Evolutionary conservation across 495 filamentous ascomycete species (phyloP).

Genomic region (Hypoxylon fragiforme): DNA sequence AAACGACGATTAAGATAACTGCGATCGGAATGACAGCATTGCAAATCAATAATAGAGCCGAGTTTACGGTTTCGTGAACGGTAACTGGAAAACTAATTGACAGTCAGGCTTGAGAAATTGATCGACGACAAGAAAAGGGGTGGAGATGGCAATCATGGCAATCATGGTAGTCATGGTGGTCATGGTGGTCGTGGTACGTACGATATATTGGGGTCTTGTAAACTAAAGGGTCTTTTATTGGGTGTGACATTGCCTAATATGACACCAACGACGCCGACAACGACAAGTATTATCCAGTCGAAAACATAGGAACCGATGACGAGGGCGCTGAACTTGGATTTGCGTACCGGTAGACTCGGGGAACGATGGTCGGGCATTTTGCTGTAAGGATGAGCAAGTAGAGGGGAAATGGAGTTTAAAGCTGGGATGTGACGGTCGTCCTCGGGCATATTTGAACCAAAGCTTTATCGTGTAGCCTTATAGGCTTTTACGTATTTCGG

Average conservation of each 20-base stretch:
- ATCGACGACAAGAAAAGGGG: too few species aligned
- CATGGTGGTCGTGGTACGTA: constrained; percentile 36
- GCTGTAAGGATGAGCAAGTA: constrained; percentile 31
- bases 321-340: constrained; percentile 33
- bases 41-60: constrained; percentile 58
- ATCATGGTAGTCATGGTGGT: too few species aligned
- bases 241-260: constrained; percentile 57
- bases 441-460: constrained; percentile 30
- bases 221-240: constrained; percentile 58
- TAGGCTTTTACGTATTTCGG: constrained; percentile 4
- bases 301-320: constrained; percentile 48
- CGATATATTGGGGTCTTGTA: constrained; percentile 50
- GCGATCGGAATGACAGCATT: constrained; percentile 60
- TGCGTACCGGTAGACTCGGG: constrained; percentile 17
- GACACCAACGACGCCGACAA: constrained; percentile 44
- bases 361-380: constrained; percentile 35
- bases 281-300: constrained; percentile 51
- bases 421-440: constrained; percentile 18
- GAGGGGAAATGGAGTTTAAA: constrained; percentile 24
- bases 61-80: constrained; percentile 70
- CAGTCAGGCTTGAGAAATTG: constrained; percentile 54
- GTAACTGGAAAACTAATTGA: constrained; percentile 72
- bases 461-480: constrained; percentile 9
- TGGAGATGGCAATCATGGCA: too few species aligned
- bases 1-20: constrained; percentile 70